Conservation (phyloP, 225 moss, liverwort and hornwort genomes). For the Asterella californica region DNA sequence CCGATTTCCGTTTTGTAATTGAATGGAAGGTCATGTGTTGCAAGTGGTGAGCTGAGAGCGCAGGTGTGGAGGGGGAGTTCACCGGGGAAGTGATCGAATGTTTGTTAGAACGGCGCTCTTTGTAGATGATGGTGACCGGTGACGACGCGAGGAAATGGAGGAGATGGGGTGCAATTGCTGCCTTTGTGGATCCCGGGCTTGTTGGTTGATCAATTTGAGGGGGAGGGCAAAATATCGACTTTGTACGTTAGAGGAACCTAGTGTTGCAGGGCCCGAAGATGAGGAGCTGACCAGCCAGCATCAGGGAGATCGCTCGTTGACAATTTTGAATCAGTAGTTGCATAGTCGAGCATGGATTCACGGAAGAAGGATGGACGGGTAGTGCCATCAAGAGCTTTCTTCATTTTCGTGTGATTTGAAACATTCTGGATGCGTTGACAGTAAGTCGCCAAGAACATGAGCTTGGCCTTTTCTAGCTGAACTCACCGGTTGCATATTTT, state of each 20-base stretch:
- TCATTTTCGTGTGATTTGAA: neutral
- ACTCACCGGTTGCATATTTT: neutral
- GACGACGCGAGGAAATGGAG: conserved; percentile 1
- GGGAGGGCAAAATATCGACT: conserved; percentile 3
- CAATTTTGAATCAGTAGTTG: neutral
- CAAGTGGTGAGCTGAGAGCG: conserved; percentile 9
- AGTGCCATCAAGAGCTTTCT: neutral
- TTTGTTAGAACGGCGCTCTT: neutral
- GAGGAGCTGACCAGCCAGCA: conserved; percentile 10
- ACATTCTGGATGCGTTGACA: neutral
- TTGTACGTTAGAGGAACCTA: neutral
- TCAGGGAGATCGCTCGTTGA: neutral
- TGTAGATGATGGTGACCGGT: neutral
- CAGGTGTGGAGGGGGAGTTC: neutral
- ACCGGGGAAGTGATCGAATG: conserved; percentile 5
- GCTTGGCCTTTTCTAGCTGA: neutral
- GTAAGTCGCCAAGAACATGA: neutral
- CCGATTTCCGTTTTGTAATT: neutral
- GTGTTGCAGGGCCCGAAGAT: neutral
- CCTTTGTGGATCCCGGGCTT: conserved; percentile 13
- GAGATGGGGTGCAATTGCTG: conserved; percentile 14
- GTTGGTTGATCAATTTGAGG: conserved; percentile 6
- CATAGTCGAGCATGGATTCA: conserved; percentile 8
- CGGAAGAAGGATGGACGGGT: neutral
- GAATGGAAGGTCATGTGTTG: neutral